Evolutionary conservation across 495 filamentous ascomycete genomes (phyloP).

Genomic region (Penicillium longicatenatum): DNA sequence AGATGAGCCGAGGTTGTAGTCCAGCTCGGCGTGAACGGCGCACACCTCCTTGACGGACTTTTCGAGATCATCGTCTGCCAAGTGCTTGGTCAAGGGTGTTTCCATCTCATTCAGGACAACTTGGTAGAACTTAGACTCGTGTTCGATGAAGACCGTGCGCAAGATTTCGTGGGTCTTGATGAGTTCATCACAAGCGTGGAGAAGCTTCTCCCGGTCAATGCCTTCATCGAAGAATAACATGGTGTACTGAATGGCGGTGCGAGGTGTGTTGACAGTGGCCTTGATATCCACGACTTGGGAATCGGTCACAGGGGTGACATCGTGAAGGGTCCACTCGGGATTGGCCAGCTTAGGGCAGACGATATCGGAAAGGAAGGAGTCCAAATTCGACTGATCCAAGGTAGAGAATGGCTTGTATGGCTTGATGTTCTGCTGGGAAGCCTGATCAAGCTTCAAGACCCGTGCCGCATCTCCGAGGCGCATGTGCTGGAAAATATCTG

Average conservation of each 20-base stretch:
- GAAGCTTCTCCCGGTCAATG: conserved; percentile 32
- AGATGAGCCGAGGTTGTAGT: conserved; percentile 53
- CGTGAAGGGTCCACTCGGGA: conserved; percentile 33
- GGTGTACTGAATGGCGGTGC: conserved; percentile 48
- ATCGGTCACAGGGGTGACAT: conserved; percentile 38
- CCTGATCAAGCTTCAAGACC: conserved; percentile 30
- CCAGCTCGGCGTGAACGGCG: conserved; percentile 37
- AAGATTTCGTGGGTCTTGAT: conserved; percentile 61
- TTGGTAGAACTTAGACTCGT: conserved; percentile 47
- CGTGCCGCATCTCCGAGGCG: conserved; percentile 41
- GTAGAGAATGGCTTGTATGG: conserved; percentile 39
- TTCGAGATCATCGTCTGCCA: conserved; percentile 39
- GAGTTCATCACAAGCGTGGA: conserved; percentile 40
- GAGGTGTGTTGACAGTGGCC: conserved; percentile 51
- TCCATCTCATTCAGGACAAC: conserved; percentile 53
- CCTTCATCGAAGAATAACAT: conserved; percentile 39
- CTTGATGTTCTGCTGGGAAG: conserved; percentile 12
- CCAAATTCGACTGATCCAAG: conserved; percentile 32
- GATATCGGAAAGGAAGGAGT: conserved; percentile 27
- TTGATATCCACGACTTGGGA: conserved; percentile 50
- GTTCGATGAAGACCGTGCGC: conserved; percentile 64
- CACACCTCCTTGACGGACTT: conserved; percentile 45
- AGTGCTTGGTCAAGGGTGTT: conserved; percentile 30
- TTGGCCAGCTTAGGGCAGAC: conserved; percentile 35
- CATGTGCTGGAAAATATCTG: conserved; percentile 52